phyloP scores from a whole-genome alignment of 352 stramenopile genomes.

The Pythium brachiatum region DNA sequence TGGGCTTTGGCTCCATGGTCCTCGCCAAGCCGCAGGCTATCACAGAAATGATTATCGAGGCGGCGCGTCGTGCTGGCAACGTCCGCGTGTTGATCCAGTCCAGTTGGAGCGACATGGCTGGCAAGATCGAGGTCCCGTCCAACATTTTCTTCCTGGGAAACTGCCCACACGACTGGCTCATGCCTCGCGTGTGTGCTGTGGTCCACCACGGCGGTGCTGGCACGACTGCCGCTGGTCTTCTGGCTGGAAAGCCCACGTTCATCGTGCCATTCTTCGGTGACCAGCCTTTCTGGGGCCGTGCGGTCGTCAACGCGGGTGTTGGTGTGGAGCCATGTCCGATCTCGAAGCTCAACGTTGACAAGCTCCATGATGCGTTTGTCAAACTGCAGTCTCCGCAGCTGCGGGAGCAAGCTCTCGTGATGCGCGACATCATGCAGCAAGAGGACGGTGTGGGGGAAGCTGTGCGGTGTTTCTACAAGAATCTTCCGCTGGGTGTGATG shows the following conservation, averaged over 20 bases:
- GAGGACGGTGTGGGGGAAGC: conserved; percentile 87
- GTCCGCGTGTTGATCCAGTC: conserved; percentile 90
- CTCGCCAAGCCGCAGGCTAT: conserved; percentile 70
- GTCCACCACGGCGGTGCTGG: conserved; percentile 87
- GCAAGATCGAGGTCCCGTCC: conserved; percentile 39
- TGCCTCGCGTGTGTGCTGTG: conserved; percentile 85
- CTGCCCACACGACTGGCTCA: conserved; percentile 90
- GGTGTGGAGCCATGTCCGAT: conserved; percentile 87
- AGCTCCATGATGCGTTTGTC: conserved; percentile 72
- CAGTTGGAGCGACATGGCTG: conserved; percentile 82
- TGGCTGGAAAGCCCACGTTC: conserved; percentile 90
- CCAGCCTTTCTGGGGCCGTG: conserved; percentile 92
- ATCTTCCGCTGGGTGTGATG: conserved; percentile 87
- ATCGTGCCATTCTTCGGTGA: conserved; percentile 95
- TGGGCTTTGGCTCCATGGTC: conserved; percentile 94
- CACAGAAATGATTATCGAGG: conserved; percentile 86
- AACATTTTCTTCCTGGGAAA: conserved; percentile 66
- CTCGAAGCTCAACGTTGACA: conserved; percentile 72
- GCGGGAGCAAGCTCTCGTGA: conserved; percentile 35
- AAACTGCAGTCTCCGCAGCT: conserved; percentile 52
- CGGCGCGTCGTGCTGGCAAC: conserved; percentile 40
- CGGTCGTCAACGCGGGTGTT: conserved; percentile 75
- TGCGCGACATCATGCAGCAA: conserved; percentile 60
- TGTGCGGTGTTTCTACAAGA: conserved; percentile 77
- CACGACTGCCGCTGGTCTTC: conserved; percentile 89